Base-by-base conservation (phyloP, 2,329 filamentous ascomycete species). In the Aureobasidium subglaciale region DNA sequence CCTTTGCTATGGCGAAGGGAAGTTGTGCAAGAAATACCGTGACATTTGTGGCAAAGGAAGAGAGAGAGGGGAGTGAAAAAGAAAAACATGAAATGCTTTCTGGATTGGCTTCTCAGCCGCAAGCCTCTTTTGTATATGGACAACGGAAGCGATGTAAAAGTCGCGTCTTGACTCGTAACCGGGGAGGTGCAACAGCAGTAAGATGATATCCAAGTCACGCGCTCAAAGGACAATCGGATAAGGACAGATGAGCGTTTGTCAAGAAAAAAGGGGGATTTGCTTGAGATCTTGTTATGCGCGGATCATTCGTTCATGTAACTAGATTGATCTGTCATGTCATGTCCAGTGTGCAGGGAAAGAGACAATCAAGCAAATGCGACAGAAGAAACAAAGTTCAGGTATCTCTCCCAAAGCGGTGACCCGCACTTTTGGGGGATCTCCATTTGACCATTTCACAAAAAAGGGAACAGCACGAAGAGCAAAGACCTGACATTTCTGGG, bases 341-440 rank as follows among this genome's bases (percentile, higher is more conserved):
- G 6, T 15, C 37, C n/a, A n/a, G n/a, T n/a, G n/a, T 22, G 37
- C 37, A 42, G 24, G n/a, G n/a, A 35, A 11, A 29, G 10, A 45
- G 2, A 13, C 22, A 42, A 16, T n/a, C n/a, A n/a, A n/a, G n/a
- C 6, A 45, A 16, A 24, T 34, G 43, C 29, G 20, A 16, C 27
- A 18, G n/a, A 15, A n/a, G 18, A 46, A 48, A 48, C 43, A 34
- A 29, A 48, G 43, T 48, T 35, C 24, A 35, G 43, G 43, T 48
- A 29, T 48, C 13, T 25, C 6, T 15, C 43, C 46, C 25, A 32
- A 49, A 49, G 46, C 46, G 46, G 46, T 49, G 46, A 25, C 22
- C 46, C 46, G 46, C 46, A 37, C 42, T 34, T 46, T 3, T 2
- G 32, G 29, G 13, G 20, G 18, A 10, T 15, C 20, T 22, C 32